Percentiles rank a stretch among this genome's conserved stretches.
phyloP scores from a whole-genome alignment of 768 basidiomycete species.

The Lactarius evosmus region DNA sequence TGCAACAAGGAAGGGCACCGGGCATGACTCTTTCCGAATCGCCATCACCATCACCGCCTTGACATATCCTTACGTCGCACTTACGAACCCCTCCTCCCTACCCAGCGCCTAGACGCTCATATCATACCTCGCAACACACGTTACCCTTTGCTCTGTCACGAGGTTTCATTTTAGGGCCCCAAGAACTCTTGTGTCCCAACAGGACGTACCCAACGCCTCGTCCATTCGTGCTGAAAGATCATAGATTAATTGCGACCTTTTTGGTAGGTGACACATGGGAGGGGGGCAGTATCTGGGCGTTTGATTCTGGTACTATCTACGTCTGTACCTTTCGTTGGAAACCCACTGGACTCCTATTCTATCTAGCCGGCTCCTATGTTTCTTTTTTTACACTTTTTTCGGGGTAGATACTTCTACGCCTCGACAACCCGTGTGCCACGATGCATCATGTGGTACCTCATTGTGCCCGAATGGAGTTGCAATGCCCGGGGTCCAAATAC shows the following conservation, averaged over 20 bases:
- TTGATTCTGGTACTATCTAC: background rate
- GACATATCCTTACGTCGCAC: background rate
- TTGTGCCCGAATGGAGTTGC: background rate
- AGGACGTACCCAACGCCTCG: background rate
- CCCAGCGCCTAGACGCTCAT: background rate
- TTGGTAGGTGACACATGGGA: background rate
- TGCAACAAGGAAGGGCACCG: conserved; percentile 60
- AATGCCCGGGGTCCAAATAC: background rate
- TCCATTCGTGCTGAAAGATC: background rate
- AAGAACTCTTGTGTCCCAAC: background rate
- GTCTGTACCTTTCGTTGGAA: background rate
- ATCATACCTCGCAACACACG: background rate
- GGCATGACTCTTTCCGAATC: conserved; percentile 27
- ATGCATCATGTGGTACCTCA: background rate
- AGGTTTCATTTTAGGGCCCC: background rate
- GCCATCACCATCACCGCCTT: background rate
- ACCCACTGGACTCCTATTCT: background rate
- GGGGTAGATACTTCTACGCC: background rate
- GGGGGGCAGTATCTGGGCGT: background rate
- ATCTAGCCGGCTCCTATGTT: background rate
- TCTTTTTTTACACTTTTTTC: background rate
- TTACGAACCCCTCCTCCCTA: background rate
- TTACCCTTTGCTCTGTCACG: background rate
- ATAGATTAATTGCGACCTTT: background rate
- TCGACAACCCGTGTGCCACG: background rate